phyloP scores from a whole-genome alignment of 1,284 basidiomycete species.

The Violaceomyces palustris region DNA sequence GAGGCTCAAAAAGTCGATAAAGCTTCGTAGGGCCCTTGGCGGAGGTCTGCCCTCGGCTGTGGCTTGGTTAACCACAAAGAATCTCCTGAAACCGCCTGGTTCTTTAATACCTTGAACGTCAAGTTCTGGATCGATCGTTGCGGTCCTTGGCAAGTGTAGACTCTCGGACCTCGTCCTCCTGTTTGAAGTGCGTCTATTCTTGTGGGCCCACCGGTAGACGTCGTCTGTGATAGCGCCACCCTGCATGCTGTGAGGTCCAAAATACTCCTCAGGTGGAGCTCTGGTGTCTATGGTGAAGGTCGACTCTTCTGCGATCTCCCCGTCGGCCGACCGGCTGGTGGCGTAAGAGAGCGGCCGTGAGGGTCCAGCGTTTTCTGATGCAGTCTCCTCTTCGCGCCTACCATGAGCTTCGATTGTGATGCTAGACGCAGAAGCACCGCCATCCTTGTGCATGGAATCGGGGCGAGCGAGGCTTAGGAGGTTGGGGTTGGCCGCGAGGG shows the following conservation, averaged over 20 bases:
- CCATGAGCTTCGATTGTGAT: background rate
- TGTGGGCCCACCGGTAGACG: conserved; percentile 50
- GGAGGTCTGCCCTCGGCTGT: conserved; percentile 41
- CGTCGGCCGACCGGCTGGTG: no score
- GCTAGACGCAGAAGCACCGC: conserved; percentile 2
- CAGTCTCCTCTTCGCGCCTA: background rate
- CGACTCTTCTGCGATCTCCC: no score
- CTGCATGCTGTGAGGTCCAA: conserved; percentile 44
- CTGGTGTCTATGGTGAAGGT: no score
- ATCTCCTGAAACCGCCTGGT: conserved; percentile 49
- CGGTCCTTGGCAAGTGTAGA: conserved; percentile 42
- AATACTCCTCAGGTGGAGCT: conserved; percentile 34
- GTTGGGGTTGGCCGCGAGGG: background rate
- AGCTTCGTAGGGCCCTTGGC: conserved; percentile 46
- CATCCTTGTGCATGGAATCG: conserved; percentile 7
- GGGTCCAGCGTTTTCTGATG: background rate
- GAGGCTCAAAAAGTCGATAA: conserved; percentile 50
- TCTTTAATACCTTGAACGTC: conserved; percentile 43
- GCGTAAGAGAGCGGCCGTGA: no score
- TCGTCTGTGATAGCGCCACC: conserved; percentile 51
- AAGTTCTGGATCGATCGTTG: conserved; percentile 41
- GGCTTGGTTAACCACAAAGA: conserved; percentile 43
- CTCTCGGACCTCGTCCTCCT: conserved; percentile 40
- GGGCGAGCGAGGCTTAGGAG: conserved; percentile 15
- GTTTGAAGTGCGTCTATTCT: conserved; percentile 32